Base-by-base conservation (phyloP, 192 early-diverging fungal genomes). In the Rhizophagus clarus region DNA sequence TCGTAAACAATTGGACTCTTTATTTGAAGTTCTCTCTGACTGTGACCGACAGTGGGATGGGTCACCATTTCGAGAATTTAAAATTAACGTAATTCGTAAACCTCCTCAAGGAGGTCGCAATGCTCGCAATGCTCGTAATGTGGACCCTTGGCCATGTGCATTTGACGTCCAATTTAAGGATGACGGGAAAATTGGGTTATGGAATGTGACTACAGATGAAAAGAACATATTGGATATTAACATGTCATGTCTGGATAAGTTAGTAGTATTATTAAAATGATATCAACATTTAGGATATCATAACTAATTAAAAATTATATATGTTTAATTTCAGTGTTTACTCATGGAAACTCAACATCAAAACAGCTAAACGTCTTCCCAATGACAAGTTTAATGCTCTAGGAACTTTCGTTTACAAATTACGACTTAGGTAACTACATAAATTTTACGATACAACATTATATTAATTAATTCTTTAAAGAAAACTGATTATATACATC, bases 281-380 rank as follows among this genome's bases (percentile, higher is more conserved):
- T 20, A 51, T 28, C 22, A 20, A 22, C 61, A 17, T 28, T 56
- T 60, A 45, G 45, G 15, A 31, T 10, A 24, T 29, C 28, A 22
- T 61, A 29, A n/a, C 14, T 42, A 45, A 40, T 24, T 40, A 61
- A 22, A 31, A 14, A 37, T 17, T 12, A 32, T 10, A 7, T 29
- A 40, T 64, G 17, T 63, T 78, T 76, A 32, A 56, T 79, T 78
- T 72, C 67, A 82, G 81, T 40, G 68, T 79, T 20, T 83, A 85
- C 74, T 85, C 86, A 2, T 87, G 86, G 86, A 81, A 82, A 31
- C 34, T 83, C 17, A 72, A 60, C 26, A 28, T 87, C 0, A 49
- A 87, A 62, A 74, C 72, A 4, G 82, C 84, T 0, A 84, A 80
- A 74, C 72, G 79, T 8, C 10, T 87, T 22, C 31, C 73, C 14